Base-by-base conservation (phyloP, 75 land plant genomes). In the Selaginella tamariscina region DNA sequence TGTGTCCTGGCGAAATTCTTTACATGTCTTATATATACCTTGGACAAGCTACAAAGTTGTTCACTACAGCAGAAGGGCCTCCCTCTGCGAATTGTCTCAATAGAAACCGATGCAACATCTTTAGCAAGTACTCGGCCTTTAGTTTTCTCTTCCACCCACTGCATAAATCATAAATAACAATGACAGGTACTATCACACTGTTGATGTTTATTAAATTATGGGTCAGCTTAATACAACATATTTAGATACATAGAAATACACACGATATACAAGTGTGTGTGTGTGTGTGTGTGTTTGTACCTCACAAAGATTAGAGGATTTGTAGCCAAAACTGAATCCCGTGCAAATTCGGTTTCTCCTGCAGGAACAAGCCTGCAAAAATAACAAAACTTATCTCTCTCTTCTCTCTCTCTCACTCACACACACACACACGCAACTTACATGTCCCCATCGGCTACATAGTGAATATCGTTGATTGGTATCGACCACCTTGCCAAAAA, bases 131-230 rank as follows among this genome's bases (percentile, higher is more conserved):
- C 65, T 31, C 92, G 81, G 0, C 99, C 89, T 31, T 70, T 75
- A 23, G 96, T 95, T 82, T 95, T 95, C 75, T 95, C 99, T 64
- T 95, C 99, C 1, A 95, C 87, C 99, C 96, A 90, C 96, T 90
- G 77, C 65, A 70, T 39, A 15, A 39, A 39, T 39, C 49, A 39
- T n/a, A n/a, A n/a, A n/a, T n/a, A n/a, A n/a, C n/a, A n/a, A n/a
- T n/a, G n/a, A n/a, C n/a, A n/a, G n/a, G n/a, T n/a, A n/a, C n/a
- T n/a, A n/a, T n/a, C n/a, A n/a, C n/a, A n/a, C n/a, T n/a, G n/a
- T n/a, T n/a, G n/a, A n/a, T n/a, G n/a, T n/a, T n/a, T n/a, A n/a
- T n/a, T n/a, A n/a, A n/a, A n/a, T n/a, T n/a, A n/a, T n/a, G n/a
- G n/a, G n/a, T n/a, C n/a, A n/a, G n/a, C n/a, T n/a, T n/a, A n/a